Evolutionary conservation across 1,139 yeast genomes (phyloP).

Genomic region (Suzukiozyma palmioleophila): DNA sequence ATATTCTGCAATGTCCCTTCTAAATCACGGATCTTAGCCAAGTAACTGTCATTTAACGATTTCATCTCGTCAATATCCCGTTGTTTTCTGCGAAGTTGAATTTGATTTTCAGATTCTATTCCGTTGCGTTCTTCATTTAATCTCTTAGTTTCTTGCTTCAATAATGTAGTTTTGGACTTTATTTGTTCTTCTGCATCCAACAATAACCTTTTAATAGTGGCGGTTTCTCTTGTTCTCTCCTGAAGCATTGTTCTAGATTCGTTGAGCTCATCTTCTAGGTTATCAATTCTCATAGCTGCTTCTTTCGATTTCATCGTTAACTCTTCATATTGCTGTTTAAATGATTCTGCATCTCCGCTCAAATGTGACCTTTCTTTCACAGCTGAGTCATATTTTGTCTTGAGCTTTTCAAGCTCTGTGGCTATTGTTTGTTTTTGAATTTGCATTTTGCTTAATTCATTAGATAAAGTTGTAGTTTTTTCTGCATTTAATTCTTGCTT

Average conservation of each 20-base stretch:
- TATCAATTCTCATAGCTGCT: slow-evolving; percentile 53
- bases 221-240: slow-evolving; percentile 76
- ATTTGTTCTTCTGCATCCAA: slow-evolving; percentile 64
- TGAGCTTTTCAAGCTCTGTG: slow-evolving; percentile 49
- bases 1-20: slow-evolving; percentile 39
- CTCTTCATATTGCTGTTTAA: slow-evolving; percentile 77
- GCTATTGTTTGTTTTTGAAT: slow-evolving; percentile 49
- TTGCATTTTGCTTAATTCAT: slow-evolving; percentile 36
- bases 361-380: slow-evolving; percentile 45
- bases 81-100: slow-evolving; percentile 46
- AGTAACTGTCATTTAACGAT: slow-evolving; percentile 24
- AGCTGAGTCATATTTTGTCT: slow-evolving; percentile 46
- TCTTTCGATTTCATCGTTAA: slow-evolving; percentile 65
- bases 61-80: slow-evolving; percentile 46
- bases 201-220: slow-evolving; percentile 64
- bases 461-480: slow-evolving; percentile 28
- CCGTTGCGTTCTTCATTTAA: slow-evolving; percentile 57
- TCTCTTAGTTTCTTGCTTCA: slow-evolving; percentile 23
- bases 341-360: slow-evolving; percentile 51
- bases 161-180: slow-evolving; percentile 37
- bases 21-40: slow-evolving; percentile 26
- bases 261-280: slow-evolving; percentile 72
- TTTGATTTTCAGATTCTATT: slow-evolving; percentile 51
- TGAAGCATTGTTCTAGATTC: slow-evolving; percentile 71
- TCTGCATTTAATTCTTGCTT: slow-evolving; percentile 37